These are phyloP conservation scores for Colletotrichum incanum DNA, from an alignment of 2,329 filamentous ascomycete genomes.

Conservation along the genomic window DNA sequence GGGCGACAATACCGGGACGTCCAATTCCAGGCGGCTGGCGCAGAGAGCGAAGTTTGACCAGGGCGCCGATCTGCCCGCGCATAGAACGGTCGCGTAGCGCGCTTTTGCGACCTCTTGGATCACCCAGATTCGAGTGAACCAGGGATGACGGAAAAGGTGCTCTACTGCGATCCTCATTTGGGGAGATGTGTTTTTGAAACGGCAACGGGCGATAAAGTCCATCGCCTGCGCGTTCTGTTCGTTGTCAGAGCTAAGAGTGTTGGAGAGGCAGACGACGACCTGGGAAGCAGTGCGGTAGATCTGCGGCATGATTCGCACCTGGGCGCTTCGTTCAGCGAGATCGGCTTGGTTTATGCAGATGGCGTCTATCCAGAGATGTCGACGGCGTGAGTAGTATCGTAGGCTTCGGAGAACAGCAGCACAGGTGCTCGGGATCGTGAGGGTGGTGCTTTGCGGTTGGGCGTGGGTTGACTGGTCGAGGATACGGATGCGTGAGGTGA, in stretches of 20 bases:
- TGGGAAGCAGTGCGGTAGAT: constrained; percentile 47
- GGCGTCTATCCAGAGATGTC: constrained; percentile 47
- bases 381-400: neutral
- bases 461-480: neutral
- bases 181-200: constrained; percentile 18
- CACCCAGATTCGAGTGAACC: constrained; percentile 16
- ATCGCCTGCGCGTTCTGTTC: constrained; percentile 37
- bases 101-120: constrained; percentile 22
- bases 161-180: neutral
- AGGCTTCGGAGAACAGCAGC: neutral
- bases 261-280: constrained; percentile 47
- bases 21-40: neutral
- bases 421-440: neutral
- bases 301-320: constrained; percentile 45
- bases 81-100: constrained; percentile 7
- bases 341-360: constrained; percentile 48
- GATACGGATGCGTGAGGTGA: neutral
- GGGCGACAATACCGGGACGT: constrained; percentile 6
- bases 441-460: neutral
- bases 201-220: constrained; percentile 6
- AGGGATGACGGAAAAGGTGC: constrained; percentile 3
- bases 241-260: constrained; percentile 8
- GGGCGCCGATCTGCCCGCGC: neutral
- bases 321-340: constrained; percentile 44
- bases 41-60: constrained; percentile 20